Percentiles rank a stretch among this genome's conserved stretches.
These are phyloP conservation scores for Exserohilum rostratum DNA, from an alignment of 2,329 filamentous ascomycete species.

Conservation along the genomic window DNA sequence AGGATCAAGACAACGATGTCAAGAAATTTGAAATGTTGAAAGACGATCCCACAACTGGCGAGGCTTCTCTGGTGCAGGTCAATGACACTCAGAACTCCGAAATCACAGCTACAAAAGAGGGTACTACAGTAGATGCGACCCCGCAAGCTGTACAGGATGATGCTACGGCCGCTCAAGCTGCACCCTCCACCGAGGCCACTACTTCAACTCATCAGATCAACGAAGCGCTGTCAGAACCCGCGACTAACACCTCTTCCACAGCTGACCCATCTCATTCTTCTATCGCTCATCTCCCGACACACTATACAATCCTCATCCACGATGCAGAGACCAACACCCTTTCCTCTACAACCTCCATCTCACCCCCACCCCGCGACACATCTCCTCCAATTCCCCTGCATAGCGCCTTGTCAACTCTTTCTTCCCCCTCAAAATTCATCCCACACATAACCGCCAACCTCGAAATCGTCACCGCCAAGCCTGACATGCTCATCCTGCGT, in stretches of 20 bases:
- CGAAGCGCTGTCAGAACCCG: neutral
- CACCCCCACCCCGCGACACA: slow-evolving; percentile 19
- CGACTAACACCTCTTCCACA: neutral
- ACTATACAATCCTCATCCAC: slow-evolving; percentile 38
- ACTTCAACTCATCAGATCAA: neutral
- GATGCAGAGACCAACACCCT: slow-evolving; percentile 33
- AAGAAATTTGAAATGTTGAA: slow-evolving; percentile 21
- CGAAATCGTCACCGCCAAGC: slow-evolving; percentile 37
- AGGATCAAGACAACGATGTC: neutral
- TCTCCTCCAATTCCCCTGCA: slow-evolving; percentile 32
- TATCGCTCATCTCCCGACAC: slow-evolving; percentile 6
- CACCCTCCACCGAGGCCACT: neutral
- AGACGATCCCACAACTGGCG: slow-evolving; percentile 11
- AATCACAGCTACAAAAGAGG: neutral
- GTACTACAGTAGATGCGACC: neutral
- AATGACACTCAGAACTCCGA: neutral
- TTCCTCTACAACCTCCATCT: slow-evolving; percentile 34
- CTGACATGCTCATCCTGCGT: slow-evolving; percentile 42
- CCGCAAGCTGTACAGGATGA: neutral
- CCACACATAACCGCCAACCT: slow-evolving; percentile 34
- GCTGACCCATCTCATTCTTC: neutral
- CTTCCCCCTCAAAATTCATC: slow-evolving; percentile 37
- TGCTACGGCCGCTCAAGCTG: neutral
- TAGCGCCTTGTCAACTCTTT: slow-evolving; percentile 35
- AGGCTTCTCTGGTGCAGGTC: neutral